Conservation (phyloP, 805 yeast species). For the Ogataea methylovora region DNA sequence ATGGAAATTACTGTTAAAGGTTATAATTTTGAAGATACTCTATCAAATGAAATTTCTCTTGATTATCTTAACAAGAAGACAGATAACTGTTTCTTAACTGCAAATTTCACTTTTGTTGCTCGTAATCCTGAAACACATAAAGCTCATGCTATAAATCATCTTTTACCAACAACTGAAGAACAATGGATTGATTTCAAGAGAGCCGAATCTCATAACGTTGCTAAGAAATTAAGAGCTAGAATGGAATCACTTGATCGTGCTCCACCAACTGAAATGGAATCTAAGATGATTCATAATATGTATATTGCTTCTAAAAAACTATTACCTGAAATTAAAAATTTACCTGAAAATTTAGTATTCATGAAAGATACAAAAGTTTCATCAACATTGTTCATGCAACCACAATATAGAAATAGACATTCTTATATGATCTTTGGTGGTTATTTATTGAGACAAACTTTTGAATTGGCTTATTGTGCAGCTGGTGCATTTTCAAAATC, state of each 20-base stretch:
- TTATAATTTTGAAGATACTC: conserved; percentile 54
- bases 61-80: conserved; percentile 42
- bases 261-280: conserved; percentile 76
- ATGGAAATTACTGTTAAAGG: conserved; percentile 95
- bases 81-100: conserved; percentile 72
- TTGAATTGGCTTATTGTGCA: conserved; percentile 88
- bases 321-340: conserved; percentile 23
- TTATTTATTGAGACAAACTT: conserved; percentile 82
- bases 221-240: conserved; percentile 73
- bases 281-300: conserved; percentile 66
- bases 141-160: conserved; percentile 77
- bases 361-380: conserved; percentile 67
- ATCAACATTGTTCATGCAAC: conserved; percentile 89
- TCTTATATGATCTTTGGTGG: conserved; percentile 96
- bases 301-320: conserved; percentile 46
- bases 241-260: conserved; percentile 49
- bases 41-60: conserved; percentile 49
- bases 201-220: conserved; percentile 85
- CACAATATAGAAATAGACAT: conserved; percentile 92
- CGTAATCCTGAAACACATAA: conserved; percentile 89
- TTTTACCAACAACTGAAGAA: conserved; percentile 64
- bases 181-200: conserved; percentile 82
- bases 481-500: conserved; percentile 85
- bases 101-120: conserved; percentile 93
- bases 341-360: conserved; percentile 46